Evolutionary conservation across 2,329 filamentous ascomycete species (phyloP).

Genomic region (Mycosphaerella sp.): DNA sequence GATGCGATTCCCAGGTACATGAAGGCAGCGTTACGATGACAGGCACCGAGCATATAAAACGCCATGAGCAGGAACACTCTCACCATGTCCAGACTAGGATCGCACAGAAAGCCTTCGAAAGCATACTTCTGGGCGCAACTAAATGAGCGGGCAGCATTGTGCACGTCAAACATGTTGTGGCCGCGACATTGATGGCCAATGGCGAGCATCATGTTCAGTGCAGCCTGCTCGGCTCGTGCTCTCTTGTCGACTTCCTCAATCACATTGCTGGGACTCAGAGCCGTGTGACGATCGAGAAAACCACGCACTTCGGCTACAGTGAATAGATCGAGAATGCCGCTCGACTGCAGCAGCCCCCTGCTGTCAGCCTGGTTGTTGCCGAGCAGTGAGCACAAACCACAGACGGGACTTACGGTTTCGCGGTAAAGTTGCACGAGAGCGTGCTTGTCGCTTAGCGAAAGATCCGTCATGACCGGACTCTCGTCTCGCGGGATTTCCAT

Average conservation of each 20-base stretch:
- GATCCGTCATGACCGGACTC: constrained; percentile 21
- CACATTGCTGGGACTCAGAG: constrained; percentile 17
- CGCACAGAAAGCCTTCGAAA: constrained; percentile 48
- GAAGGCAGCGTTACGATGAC: constrained; percentile 54
- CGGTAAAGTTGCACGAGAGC: constrained; percentile 33
- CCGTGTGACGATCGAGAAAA: constrained; percentile 17
- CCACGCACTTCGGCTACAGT: constrained; percentile 27
- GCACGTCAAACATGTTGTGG: constrained; percentile 13
- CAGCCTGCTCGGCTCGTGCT: constrained; percentile 33
- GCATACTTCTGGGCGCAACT: constrained; percentile 44
- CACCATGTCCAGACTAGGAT: constrained; percentile 50
- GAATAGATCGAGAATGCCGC: constrained; percentile 38
- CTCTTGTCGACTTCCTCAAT: constrained; percentile 26
- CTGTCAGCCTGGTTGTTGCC: constrained; percentile 18
- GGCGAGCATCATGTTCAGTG: constrained; percentile 41
- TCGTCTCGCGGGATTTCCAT: constrained; percentile 25
- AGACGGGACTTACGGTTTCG: constrained; percentile 26
- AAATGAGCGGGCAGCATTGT: constrained; percentile 39
- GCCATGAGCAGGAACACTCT: constrained; percentile 51
- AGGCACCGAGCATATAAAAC: constrained; percentile 55
- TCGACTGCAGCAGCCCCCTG: constrained; percentile 30
- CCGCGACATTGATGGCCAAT: constrained; percentile 47
- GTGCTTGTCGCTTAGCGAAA: constrained; percentile 32
- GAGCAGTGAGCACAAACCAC: constrained; percentile 16
- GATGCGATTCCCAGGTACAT: constrained; percentile 58